Base-by-base conservation (phyloP, 257 asterid species). In the Scutellaria baicalensis region DNA sequence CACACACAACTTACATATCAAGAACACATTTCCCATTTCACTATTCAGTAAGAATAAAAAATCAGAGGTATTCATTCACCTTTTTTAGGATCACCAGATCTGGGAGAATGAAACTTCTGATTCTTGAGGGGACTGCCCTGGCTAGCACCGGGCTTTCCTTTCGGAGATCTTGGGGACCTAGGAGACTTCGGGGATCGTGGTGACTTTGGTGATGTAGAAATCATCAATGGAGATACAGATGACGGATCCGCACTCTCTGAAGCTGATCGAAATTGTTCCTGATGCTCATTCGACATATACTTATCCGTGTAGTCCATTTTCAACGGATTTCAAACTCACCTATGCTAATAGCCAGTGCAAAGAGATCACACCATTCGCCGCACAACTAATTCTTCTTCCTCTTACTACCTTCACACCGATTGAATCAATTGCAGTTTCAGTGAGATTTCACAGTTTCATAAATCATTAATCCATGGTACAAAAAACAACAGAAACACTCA, bases 31-130 rank as follows among this genome's bases (percentile, higher is more conserved):
- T 35, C 17, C 36, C n/a, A 6, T 59, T 35, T 44, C 17, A 38
- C 16, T n/a, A 20, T 18, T 14, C n/a, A n/a, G 4, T 10, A 3
- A 12, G 56, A 9, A n/a, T 16, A 20, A 2, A 66, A 44, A 73
- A 6, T 3, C 10, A 42, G 21, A 23, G 33, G 4, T 27, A 27
- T 27, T 27, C n/a, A n/a, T 16, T 51, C 35, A 88, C 98, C 97
- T 83, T 93, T 93, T 72, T 88, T 88, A 12, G 97, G 96, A 62
- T 80, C 89, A 20, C 90, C 92, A 40, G 82, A 80, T 78, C 72
- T 80, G 39, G 72, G 75, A 74, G 87, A 82, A 79, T 78, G 75
- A 0, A 91, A 77, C 38, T 79, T 79, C 45, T 56, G 79, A 78
- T 84, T 82, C 83, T 87, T 88, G 42, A 84, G 86, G 6, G 85